These are phyloP conservation scores for Chiua sp. DNA, from an alignment of 1,284 basidiomycete species.

Conservation along the genomic window DNA sequence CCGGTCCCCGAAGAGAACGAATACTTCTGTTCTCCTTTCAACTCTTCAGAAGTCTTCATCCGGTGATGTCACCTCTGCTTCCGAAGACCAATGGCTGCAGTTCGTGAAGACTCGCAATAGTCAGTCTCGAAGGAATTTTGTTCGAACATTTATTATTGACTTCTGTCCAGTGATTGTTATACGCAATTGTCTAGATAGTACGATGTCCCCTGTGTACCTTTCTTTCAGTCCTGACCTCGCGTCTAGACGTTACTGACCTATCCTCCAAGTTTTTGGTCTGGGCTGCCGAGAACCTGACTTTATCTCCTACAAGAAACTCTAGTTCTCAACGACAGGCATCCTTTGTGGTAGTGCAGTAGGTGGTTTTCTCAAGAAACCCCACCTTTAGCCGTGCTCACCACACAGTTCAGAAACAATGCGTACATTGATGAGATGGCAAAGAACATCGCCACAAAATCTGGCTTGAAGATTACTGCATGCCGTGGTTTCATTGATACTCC, in stretches of 20 bases:
- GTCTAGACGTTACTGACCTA: slow-evolving; percentile 23
- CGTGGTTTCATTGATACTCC: slow-evolving; percentile 20
- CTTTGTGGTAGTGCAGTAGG: slow-evolving; percentile 29
- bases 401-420: slow-evolving; percentile 15
- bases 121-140: slow-evolving; percentile 14
- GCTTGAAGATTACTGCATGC: slow-evolving; percentile 30
- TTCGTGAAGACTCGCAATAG: slow-evolving; percentile 27
- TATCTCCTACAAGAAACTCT: not conserved
- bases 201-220: not conserved
- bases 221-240: slow-evolving; percentile 10
- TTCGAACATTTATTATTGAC: slow-evolving; percentile 4
- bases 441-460: slow-evolving; percentile 21
- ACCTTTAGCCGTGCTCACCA: slow-evolving; percentile 5
- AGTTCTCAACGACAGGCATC: slow-evolving; percentile 18
- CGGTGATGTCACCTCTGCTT: slow-evolving; percentile 8
- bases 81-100: slow-evolving; percentile 22
- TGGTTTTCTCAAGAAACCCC: not conserved
- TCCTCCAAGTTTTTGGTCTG: slow-evolving; percentile 29
- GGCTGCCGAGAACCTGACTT: slow-evolving; percentile 8
- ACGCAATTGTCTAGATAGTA: slow-evolving; percentile 29
- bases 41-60: not conserved
- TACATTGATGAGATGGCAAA: slow-evolving; percentile 21
- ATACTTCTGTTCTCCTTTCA: not conserved
- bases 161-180: slow-evolving; percentile 22
- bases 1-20: slow-evolving; percentile 19